Evolutionary conservation across 192 early-diverging fungal species (phyloP), one percentile per base, ranked within the genome.

Genomic region (Coemansia sp.): DNA sequence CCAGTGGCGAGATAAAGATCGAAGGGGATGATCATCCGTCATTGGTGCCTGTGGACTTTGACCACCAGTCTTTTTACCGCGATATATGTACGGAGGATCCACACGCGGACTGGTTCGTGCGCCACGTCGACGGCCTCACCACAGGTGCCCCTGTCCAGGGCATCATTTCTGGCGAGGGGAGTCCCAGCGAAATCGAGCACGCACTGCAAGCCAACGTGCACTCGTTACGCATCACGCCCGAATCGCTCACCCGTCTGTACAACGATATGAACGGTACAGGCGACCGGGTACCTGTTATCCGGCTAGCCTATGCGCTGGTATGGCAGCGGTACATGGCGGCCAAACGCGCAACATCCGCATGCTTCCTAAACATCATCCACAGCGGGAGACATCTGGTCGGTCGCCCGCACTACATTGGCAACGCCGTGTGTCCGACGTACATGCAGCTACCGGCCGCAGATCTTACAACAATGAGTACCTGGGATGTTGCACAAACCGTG

Each of bases 361-460:
- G 3, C 10, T 29, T 73, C 26, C 57, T 73, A 30, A 79, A 79
- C 55, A 40, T 73, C 35, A 67, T 70, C 21, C 67, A 79, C 45
- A 72, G 70, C 29, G 53, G 60, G 13, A 39, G 71, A 7, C 46
- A 63, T 29, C 37, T 73, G 46, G 62, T 70, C 0, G 31, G 20
- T 7, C 77, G 70, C 1, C 77, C 71, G 2, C 33, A 70, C 28
- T 74, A 73, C 35, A 63, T 73, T 7, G 71, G 77, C 57, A 79
- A 79, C 58, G 64, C 67, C 5, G 77, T 74, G 57, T 79, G 67
- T 13, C 67, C 77, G 7, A 49, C 70, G 48, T 79, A 79, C 58
- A 68, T 70, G 57, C 63, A 34, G n/a, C 42, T 37, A 26, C 21
- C 66, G 15, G 37, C 33, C 28, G 4, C 20, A 20, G 23, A 45